These are phyloP conservation scores for Ceratobasidium sp. DNA, from an alignment of 1,284 basidiomycete genomes.

Conservation along the genomic window DNA sequence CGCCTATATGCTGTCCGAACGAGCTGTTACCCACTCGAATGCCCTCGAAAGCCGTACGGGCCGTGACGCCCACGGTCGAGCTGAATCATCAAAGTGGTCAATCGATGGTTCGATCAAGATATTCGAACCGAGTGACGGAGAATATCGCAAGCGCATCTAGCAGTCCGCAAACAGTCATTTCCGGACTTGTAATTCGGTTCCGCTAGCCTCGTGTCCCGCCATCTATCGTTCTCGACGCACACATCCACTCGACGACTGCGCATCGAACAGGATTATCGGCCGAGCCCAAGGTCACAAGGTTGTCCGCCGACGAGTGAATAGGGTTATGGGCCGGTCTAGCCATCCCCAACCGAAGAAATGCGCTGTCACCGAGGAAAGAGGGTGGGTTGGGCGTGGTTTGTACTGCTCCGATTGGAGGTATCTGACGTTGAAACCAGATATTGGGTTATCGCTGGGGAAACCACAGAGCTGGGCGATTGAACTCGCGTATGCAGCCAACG, in stretches of 20 bases:
- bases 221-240: constrained; percentile 3
- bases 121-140: background rate
- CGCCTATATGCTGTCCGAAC: background rate
- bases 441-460: background rate
- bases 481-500: background rate
- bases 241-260: background rate
- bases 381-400: background rate
- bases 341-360: background rate
- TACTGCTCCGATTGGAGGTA: background rate
- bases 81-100: background rate
- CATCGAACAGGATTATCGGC: constrained; percentile 1
- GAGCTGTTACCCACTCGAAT: background rate
- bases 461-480: background rate
- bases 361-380: background rate
- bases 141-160: background rate
- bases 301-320: background rate
- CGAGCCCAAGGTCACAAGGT: background rate
- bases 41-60: too few relatives aligned
- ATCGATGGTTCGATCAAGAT: background rate
- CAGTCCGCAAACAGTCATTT: background rate
- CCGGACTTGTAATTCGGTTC: background rate
- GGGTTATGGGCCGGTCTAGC: background rate
- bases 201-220: background rate
- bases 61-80: background rate
- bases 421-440: background rate